Evolutionary conservation across 371 early-diverging fungal species (phyloP).

Genomic region (Batkoa obscura): DNA sequence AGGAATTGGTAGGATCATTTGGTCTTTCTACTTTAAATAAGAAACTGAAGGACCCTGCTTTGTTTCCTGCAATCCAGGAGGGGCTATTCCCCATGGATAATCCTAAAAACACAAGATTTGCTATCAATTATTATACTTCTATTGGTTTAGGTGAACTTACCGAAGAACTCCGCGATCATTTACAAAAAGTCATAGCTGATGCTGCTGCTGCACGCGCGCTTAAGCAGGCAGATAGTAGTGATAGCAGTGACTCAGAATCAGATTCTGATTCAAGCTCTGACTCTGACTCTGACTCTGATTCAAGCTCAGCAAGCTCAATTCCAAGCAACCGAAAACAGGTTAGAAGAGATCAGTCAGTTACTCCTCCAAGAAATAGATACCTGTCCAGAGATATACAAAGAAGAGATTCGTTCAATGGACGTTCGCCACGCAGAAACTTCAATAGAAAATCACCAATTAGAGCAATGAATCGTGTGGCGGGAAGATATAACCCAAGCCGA

Average conservation of each 20-base stretch:
- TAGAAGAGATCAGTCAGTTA: too few relatives aligned
- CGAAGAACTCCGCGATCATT: conserved; percentile 75
- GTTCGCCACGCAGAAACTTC: too few relatives aligned
- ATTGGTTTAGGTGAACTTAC: conserved; percentile 87
- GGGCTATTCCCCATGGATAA: conserved; percentile 86
- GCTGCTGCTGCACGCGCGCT: not conserved
- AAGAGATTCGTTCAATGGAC: too few relatives aligned
- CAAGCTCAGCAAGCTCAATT: not conserved
- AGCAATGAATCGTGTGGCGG: too few relatives aligned
- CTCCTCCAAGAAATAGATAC: too few relatives aligned
- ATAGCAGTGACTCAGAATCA: conserved; percentile 3
- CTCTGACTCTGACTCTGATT: conserved; percentile 8
- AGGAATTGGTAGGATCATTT: conserved; percentile 69
- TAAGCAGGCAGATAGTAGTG: not conserved
- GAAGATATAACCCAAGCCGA: too few relatives aligned
- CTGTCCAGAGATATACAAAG: too few relatives aligned
- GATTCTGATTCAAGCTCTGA: conserved; percentile 8
- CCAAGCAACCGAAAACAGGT: too few relatives aligned
- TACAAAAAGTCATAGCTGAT: conserved; percentile 15
- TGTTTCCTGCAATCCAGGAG: conserved; percentile 31
- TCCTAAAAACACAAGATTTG: conserved; percentile 77
- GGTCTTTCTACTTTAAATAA: conserved; percentile 65
- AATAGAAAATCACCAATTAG: too few relatives aligned
- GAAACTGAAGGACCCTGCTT: conserved; percentile 43
- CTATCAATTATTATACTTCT: conserved; percentile 93